These are phyloP conservation scores for Balakata baccata DNA, from an alignment of 345 rosid species.

Conservation along the genomic window DNA sequence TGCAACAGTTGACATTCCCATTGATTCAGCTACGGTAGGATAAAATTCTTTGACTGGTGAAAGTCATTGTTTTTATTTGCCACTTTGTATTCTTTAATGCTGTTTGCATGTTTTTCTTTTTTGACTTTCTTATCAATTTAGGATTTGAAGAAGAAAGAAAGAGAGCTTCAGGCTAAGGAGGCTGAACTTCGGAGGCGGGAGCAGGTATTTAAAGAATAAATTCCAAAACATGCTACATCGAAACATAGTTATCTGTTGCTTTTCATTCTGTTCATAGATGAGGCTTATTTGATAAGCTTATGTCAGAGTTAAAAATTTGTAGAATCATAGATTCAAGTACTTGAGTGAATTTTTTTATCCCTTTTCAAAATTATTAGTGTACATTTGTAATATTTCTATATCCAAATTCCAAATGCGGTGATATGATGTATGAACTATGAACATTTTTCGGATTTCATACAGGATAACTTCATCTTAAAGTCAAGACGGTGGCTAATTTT, in stretches of 20 bases:
- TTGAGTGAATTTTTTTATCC: neutral
- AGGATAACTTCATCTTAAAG: neutral
- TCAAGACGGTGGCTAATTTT: neutral
- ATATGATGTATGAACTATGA: too few species aligned
- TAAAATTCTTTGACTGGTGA: conserved; percentile 3
- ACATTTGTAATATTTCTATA: neutral
- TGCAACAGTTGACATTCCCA: conserved; percentile 35
- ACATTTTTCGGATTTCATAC: neutral
- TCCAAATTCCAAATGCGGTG: neutral
- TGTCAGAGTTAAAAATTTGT: neutral
- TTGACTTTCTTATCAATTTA: neutral
- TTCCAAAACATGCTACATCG: neutral
- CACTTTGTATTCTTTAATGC: neutral
- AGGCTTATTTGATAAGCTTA: neutral
- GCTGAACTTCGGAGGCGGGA: conserved; percentile 31
- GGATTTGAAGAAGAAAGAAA: conserved; percentile 36
- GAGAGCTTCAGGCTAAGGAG: conserved; percentile 33
- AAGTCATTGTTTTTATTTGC: conserved; percentile 3
- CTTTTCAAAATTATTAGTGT: neutral
- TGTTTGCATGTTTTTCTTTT: neutral
- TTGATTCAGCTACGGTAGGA: conserved; percentile 25
- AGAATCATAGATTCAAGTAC: neutral
- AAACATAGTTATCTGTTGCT: neutral
- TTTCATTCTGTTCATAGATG: neutral
- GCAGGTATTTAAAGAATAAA: conserved; percentile 20